phyloP scores from a whole-genome alignment of 2,329 filamentous ascomycete species.

The Dothiorella sarmentorum region DNA sequence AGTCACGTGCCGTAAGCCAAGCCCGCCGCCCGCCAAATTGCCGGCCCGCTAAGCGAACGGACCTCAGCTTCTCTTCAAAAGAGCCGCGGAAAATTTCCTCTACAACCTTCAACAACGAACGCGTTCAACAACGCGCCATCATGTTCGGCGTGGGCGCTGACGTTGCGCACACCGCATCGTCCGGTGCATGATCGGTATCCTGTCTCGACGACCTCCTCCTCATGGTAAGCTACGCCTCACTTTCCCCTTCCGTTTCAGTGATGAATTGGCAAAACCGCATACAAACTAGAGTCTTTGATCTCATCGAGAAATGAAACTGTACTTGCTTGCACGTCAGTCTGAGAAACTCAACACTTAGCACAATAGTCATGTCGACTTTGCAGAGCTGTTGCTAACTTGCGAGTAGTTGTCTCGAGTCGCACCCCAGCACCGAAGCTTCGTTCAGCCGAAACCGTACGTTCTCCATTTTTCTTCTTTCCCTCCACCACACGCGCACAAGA shows the following conservation, averaged over 20 bases:
- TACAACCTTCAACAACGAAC: slow-evolving; percentile 3
- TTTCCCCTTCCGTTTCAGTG: slow-evolving; percentile 25
- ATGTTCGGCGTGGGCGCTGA: neutral
- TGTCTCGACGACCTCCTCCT: neutral
- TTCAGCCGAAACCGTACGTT: slow-evolving; percentile 20
- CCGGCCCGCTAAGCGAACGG: slow-evolving; percentile 16
- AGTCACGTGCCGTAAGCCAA: neutral
- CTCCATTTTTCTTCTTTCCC: neutral
- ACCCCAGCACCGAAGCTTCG: too few species aligned
- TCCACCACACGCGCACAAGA: slow-evolving; percentile 27
- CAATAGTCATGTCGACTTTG: neutral
- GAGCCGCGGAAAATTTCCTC: neutral
- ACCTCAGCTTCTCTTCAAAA: neutral
- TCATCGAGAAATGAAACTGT: slow-evolving; percentile 40
- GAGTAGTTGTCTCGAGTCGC: neutral
- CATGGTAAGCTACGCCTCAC: neutral
- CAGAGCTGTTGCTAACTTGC: neutral
- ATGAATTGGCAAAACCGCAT: slow-evolving; percentile 42
- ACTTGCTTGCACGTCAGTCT: slow-evolving; percentile 44
- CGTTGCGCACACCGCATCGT: neutral
- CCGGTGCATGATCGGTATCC: neutral
- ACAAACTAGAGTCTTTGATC: slow-evolving; percentile 47
- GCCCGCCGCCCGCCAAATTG: neutral
- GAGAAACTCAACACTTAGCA: slow-evolving; percentile 26
- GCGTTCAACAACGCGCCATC: neutral